Evolutionary conservation across 805 yeast genomes (phyloP), one percentile per base, ranked within the genome.

Genomic region (Starmerella ratchasimensis): DNA sequence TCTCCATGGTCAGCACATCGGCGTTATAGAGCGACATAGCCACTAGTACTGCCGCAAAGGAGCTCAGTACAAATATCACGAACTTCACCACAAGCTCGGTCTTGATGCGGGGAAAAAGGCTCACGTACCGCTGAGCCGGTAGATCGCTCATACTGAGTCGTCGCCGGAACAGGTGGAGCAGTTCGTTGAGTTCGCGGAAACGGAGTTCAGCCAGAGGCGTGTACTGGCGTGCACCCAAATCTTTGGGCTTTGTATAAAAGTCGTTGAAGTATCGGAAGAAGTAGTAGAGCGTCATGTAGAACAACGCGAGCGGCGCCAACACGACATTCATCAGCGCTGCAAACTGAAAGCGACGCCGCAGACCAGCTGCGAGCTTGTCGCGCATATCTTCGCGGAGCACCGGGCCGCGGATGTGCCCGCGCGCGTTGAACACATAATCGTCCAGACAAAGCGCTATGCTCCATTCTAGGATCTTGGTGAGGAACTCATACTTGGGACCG

Each of bases 201-300:
- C 78, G 82, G 97, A 97, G 90, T 51, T 80, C 86, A 0, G 97
- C 96, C 58, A 72, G 72, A 0, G 96, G 95, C 0, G 97, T 82
- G 54, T 83, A 90, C 49, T 84, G 93, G 33, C 98, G 64, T 2
- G 84, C 67, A 5, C 83, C 78, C 38, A 90, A 65, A 9, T 83
- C 65, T 1, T 84, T 74, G 0, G 98, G 98, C 38, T 88, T 80
- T 30, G 80, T 72, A 54, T 81, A 80, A 56, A 80, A 84, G 57
- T 88, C 97, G 56, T 86, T 86, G 59, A 90, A 90, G 56, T 90
- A 84, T 31, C 83, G 69, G 65, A 90, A 77, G 52, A 90, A 88
- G 57, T 83, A 82, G 39, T 84, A 68, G 34, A 88, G 61, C 15
- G 82, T 67, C 59, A 86, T 81, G 58, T 90, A 90, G 4, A 75